phyloP scores from a whole-genome alignment of 2,329 filamentous ascomycete genomes.

The Coniochaeta hoffmannii region DNA sequence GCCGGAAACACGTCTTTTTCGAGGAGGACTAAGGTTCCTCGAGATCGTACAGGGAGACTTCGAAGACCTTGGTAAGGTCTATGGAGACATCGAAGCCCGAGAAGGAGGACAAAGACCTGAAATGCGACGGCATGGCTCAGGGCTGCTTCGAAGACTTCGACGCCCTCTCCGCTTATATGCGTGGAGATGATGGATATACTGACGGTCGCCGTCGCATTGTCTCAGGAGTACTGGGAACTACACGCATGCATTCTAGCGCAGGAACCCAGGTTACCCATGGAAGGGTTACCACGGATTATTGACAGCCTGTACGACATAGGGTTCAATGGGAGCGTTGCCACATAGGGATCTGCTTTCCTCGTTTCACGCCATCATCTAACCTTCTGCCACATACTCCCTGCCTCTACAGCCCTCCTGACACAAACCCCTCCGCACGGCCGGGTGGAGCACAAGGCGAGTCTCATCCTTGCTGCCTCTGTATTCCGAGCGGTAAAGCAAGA shows the following conservation, averaged over 20 bases:
- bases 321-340: constrained; percentile 7
- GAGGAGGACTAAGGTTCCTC: constrained; percentile 24
- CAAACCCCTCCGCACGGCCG: constrained; percentile 52
- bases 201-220: not conserved
- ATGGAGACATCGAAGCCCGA: too few relatives aligned
- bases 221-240: not conserved
- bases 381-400: too few relatives aligned
- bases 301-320: not conserved
- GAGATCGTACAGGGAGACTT: not conserved
- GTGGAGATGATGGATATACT: not conserved
- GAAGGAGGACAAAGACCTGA: too few relatives aligned
- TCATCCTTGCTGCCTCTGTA: constrained; percentile 68
- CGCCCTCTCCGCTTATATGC: too few relatives aligned
- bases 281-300: not conserved
- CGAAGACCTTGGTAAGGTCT: too few relatives aligned
- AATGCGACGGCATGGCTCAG: too few relatives aligned
- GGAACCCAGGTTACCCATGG: not conserved
- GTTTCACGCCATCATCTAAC: constrained; percentile 6
- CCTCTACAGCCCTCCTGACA: not conserved
- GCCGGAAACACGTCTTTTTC: constrained; percentile 45
- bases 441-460: constrained; percentile 72
- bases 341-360: constrained; percentile 3
- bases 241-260: not conserved
- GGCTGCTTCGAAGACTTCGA: too few relatives aligned
- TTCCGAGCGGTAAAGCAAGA: constrained; percentile 63